Evolutionary conservation across 331 rosid genomes (phyloP).

Genomic region (Quercus tomentella): DNA sequence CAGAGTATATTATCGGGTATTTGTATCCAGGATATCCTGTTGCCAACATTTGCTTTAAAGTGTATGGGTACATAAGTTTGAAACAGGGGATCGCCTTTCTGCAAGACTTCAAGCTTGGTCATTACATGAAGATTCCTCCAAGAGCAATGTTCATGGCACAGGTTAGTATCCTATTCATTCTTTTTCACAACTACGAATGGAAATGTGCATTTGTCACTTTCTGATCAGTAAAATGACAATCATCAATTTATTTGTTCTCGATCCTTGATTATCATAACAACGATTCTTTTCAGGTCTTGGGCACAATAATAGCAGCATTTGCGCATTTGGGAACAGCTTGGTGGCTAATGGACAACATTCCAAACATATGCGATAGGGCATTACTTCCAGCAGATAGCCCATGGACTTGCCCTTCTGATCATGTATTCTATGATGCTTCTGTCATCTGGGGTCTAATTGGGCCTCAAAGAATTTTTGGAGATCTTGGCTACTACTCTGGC

Average conservation of each 20-base stretch:
- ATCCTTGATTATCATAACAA: neutral
- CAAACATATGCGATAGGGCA: slow-evolving; percentile 56
- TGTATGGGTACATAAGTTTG: too few relatives aligned
- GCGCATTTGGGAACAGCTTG: slow-evolving; percentile 71
- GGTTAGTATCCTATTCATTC: too few relatives aligned
- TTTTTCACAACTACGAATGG: neutral
- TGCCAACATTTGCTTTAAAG: too few relatives aligned
- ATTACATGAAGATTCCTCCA: too few relatives aligned
- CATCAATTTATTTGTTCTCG: neutral
- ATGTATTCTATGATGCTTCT: slow-evolving; percentile 80
- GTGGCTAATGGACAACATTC: slow-evolving; percentile 74
- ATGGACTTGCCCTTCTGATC: slow-evolving; percentile 88
- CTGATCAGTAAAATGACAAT: too few relatives aligned
- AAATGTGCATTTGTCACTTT: neutral
- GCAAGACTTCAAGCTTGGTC: too few relatives aligned
- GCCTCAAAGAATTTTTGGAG: slow-evolving; percentile 75
- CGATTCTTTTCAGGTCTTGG: slow-evolving; percentile 43
- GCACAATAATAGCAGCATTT: slow-evolving; percentile 49
- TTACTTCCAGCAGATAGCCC: slow-evolving; percentile 65
- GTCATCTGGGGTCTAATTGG: slow-evolving; percentile 84
- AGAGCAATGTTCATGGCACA: too few relatives aligned
- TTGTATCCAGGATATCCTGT: too few relatives aligned
- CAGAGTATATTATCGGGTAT: too few relatives aligned
- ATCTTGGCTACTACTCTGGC: slow-evolving; percentile 62
- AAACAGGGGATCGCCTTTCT: too few relatives aligned